Conservation (phyloP, 352 stramenopile species). For the Phytophthora parvispora region DNA sequence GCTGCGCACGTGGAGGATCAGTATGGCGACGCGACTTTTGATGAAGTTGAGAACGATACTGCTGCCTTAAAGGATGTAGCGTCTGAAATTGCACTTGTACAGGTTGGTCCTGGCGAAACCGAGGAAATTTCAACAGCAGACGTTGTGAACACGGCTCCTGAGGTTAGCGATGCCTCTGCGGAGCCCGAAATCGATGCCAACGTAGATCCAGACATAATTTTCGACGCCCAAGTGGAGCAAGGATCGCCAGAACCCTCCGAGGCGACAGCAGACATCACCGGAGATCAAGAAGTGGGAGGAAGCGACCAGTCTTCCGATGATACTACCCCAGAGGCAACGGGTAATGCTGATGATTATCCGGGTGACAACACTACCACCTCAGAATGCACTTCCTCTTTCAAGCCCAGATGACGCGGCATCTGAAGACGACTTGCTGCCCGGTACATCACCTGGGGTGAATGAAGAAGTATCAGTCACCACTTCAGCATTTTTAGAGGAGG, state of each 20-base stretch:
- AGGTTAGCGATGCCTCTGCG: too few relatives aligned
- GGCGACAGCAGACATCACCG: background rate
- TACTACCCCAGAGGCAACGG: background rate
- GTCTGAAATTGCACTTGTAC: background rate
- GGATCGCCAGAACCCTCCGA: background rate
- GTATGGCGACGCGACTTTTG: conserved; percentile 29
- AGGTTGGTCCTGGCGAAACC: background rate
- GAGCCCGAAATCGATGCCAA: too few relatives aligned
- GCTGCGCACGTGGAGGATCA: conserved; percentile 10
- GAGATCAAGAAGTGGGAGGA: background rate
- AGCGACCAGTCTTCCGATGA: background rate
- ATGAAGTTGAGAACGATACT: conserved; percentile 19
- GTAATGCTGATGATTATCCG: background rate
- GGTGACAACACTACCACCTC: background rate
- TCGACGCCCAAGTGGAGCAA: background rate
- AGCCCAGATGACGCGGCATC: conserved; percentile 2
- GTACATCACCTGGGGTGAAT: background rate
- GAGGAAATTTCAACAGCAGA: background rate
- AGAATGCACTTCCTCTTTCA: conserved; percentile 1
- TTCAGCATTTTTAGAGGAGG: background rate
- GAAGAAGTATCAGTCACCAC: conserved; percentile 1
- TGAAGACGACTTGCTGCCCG: conserved; percentile 23
- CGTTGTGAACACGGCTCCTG: background rate
- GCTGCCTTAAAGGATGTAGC: background rate
- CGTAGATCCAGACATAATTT: background rate